Evolutionary conservation across 2,329 filamentous ascomycete genomes (phyloP).

Genomic region (Ilyonectria robusta): DNA sequence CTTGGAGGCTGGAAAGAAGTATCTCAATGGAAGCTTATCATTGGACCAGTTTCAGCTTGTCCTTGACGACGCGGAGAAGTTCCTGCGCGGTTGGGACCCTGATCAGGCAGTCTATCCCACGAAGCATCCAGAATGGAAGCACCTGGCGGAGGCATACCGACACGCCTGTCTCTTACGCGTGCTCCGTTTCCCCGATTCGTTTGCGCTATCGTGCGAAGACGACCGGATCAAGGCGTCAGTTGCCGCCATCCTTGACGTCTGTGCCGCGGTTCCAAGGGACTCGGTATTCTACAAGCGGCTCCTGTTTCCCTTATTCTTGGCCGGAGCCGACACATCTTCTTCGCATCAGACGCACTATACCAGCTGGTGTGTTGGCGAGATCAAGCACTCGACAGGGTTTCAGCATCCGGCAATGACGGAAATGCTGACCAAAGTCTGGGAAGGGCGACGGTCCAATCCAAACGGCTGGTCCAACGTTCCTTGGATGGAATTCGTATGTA

Average conservation of each 20-base stretch:
- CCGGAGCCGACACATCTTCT: conserved; percentile 43
- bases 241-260: conserved; percentile 42
- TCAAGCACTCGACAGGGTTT: conserved; percentile 45
- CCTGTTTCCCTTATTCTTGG: conserved; percentile 48
- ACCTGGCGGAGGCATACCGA: conserved; percentile 47
- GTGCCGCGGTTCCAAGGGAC: conserved; percentile 39
- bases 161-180: conserved; percentile 49
- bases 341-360: conserved; percentile 47
- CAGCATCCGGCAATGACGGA: conserved; percentile 45
- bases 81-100: conserved; percentile 45
- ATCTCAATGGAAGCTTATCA: conserved; percentile 16
- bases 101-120: conserved; percentile 46
- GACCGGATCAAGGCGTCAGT: conserved; percentile 42
- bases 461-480: conserved; percentile 40
- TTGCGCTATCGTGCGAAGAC: conserved; percentile 43
- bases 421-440: conserved; percentile 45
- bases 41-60: conserved; percentile 29
- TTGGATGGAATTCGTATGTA: conserved; percentile 50
- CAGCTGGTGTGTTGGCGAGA: conserved; percentile 41
- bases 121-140: conserved; percentile 45
- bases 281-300: conserved; percentile 47
- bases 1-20: conserved; percentile 40
- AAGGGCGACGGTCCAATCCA: conserved; percentile 35
- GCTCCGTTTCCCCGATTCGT: conserved; percentile 46
- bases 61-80: conserved; percentile 40